Percentiles rank a stretch among this genome's conserved stretches.
Conservation (phyloP, 2,329 filamentous ascomycete genomes). For the Xylariomycetidae sp. region DNA sequence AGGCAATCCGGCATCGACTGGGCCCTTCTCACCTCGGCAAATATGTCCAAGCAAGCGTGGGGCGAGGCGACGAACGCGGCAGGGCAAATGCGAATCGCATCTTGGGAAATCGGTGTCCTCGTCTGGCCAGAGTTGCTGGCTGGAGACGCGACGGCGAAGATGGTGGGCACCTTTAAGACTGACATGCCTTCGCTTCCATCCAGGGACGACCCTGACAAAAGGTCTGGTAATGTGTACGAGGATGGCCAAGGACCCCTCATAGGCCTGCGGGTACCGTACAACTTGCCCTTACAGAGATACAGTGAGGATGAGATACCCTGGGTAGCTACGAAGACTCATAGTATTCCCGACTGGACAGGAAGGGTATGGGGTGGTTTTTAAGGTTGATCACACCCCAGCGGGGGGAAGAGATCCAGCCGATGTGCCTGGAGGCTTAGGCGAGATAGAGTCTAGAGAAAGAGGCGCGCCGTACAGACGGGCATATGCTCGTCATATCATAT, state of each 20-base stretch:
- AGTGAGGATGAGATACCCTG: slow-evolving; percentile 62
- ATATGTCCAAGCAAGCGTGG: slow-evolving; percentile 86
- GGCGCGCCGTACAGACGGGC: no score
- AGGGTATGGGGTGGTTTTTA: no score
- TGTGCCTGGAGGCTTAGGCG: no score
- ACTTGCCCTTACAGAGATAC: slow-evolving; percentile 68
- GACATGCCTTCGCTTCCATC: slow-evolving; percentile 52
- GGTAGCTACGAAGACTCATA: slow-evolving; percentile 61
- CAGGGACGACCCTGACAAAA: slow-evolving; percentile 11
- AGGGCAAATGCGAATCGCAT: slow-evolving; percentile 66
- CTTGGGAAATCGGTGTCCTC: slow-evolving; percentile 79
- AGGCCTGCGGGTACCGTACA: slow-evolving; percentile 78
- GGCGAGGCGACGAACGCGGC: slow-evolving; percentile 56
- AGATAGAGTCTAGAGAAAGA: no score
- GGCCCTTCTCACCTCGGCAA: slow-evolving; percentile 88
- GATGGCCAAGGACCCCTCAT: slow-evolving; percentile 39
- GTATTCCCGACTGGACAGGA: slow-evolving; percentile 58
- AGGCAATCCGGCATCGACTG: slow-evolving; percentile 61
- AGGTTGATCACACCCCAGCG: no score
- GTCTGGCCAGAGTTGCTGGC: slow-evolving; percentile 67
- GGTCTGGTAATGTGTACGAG: no score
- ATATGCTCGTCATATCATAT: no score
- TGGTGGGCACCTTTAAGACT: slow-evolving; percentile 64
- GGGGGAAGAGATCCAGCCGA: no score
- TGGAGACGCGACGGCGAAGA: slow-evolving; percentile 38